Conservation (phyloP, 2,329 filamentous ascomycete species). For the Sclerotinia spermophila region DNA sequence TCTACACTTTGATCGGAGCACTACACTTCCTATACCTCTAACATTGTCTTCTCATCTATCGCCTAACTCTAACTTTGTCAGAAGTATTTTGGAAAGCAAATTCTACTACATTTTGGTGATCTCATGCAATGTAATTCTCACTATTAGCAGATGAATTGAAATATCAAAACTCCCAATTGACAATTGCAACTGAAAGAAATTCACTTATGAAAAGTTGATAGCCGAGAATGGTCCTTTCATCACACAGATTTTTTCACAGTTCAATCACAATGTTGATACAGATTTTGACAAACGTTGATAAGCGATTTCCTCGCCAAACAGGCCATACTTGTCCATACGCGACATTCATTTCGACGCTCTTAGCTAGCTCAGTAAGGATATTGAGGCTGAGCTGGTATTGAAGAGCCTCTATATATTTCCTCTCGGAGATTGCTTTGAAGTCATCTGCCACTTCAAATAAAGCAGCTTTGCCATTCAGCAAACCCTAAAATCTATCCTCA, state of each 20-base stretch:
- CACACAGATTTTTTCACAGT: neutral
- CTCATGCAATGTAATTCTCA: neutral
- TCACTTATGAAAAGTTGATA: neutral
- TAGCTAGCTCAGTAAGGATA: neutral
- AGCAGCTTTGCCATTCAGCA: neutral
- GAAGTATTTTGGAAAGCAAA: neutral
- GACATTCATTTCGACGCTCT: neutral
- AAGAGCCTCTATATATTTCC: neutral
- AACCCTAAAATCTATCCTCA: neutral
- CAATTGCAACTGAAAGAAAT: too few species aligned
- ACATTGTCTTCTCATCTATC: neutral
- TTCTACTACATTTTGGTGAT: rapidly evolving
- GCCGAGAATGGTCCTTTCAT: neutral
- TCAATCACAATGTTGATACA: too few species aligned
- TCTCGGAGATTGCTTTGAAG: neutral
- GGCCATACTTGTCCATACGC: neutral
- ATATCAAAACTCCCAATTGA: too few species aligned
- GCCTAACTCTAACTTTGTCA: rapidly evolving
- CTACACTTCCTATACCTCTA: rapidly evolving
- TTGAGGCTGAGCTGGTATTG: neutral
- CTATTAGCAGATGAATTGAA: neutral
- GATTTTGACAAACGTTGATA: neutral
- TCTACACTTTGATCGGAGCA: neutral
- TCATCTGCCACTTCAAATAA: neutral
- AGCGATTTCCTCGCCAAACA: neutral